phyloP scores from a whole-genome alignment of 2,329 filamentous ascomycete species.

The Curvularia eragrostidis region DNA sequence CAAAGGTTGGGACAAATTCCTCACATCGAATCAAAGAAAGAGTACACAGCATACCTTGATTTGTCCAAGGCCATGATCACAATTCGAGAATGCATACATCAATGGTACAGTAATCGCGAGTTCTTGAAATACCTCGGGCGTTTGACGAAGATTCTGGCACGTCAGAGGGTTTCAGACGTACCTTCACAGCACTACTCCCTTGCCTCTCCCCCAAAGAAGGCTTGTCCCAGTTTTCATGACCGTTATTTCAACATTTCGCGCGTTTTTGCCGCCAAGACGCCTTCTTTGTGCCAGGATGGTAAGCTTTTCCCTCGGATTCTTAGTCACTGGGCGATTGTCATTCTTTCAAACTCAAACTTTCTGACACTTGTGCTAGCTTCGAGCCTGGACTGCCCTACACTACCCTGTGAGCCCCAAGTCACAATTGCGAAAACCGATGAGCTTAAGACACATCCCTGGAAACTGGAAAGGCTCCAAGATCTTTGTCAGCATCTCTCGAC shows the following conservation, averaged over 20 bases:
- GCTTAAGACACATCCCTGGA: neutral
- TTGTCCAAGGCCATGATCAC: conserved; percentile 17
- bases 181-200: neutral
- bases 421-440: neutral
- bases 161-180: conserved; percentile 7
- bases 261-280: conserved; percentile 11
- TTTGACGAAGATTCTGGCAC: conserved; percentile 18
- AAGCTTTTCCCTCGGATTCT: neutral
- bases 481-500: conserved; percentile 22
- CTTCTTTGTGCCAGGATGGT: neutral
- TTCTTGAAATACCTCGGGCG: conserved; percentile 43
- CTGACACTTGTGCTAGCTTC: neutral
- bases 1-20: conserved; percentile 33
- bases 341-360: neutral
- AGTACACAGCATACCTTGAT: conserved; percentile 25
- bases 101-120: conserved; percentile 50
- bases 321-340: neutral
- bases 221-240: neutral
- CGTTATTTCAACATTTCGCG: conserved; percentile 10
- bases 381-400: neutral
- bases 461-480: conserved; percentile 14
- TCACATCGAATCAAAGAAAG: conserved; percentile 2
- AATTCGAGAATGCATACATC: conserved; percentile 24
- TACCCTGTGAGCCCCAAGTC: conserved; percentile 13
- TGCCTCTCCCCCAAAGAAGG: neutral